A percentile compares a stretch with the other conserved stretches of the same genome.
phyloP scores from a whole-genome alignment of 164 flowering plant species.

The Stephania japonica region DNA sequence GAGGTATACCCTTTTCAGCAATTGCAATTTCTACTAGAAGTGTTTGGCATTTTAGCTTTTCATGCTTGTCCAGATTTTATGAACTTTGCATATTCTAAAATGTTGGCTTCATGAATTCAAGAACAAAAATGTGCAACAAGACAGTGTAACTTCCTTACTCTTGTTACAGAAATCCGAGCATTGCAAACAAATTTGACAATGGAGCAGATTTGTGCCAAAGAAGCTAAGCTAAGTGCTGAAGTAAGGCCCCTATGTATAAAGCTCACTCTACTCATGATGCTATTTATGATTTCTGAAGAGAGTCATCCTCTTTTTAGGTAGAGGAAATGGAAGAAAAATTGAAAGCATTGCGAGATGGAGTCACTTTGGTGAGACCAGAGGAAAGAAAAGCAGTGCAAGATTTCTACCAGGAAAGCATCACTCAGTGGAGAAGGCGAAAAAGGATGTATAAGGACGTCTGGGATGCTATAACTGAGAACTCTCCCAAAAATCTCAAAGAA shows the following conservation, averaged over 20 bases:
- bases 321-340: slow-evolving; percentile 30
- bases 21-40: background rate
- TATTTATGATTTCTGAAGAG: background rate
- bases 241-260: slow-evolving; percentile 21
- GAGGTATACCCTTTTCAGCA: slow-evolving; percentile 39
- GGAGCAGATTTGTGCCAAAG: slow-evolving; percentile 57
- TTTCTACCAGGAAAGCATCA: slow-evolving; percentile 26
- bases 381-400: slow-evolving; percentile 24
- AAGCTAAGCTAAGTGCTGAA: slow-evolving; percentile 51
- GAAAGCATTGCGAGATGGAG: slow-evolving; percentile 26
- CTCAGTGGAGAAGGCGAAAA: slow-evolving; percentile 88
- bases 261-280: background rate
- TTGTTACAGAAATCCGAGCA: slow-evolving; percentile 59
- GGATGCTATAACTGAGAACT: slow-evolving; percentile 82
- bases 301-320: slow-evolving; percentile 20
- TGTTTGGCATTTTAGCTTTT: background rate
- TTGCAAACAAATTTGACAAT: slow-evolving; percentile 83
- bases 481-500: slow-evolving; percentile 74
- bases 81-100: background rate
- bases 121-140: background rate
- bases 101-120: background rate
- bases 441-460: slow-evolving; percentile 85
- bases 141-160: background rate
- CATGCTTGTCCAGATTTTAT: background rate
- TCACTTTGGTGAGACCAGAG: slow-evolving; percentile 30